A percentile compares a stretch with the other conserved stretches of the same genome.
phyloP scores from a whole-genome alignment of 108 stramenopile genomes.

The Mayamaea pseudoterrestris region DNA sequence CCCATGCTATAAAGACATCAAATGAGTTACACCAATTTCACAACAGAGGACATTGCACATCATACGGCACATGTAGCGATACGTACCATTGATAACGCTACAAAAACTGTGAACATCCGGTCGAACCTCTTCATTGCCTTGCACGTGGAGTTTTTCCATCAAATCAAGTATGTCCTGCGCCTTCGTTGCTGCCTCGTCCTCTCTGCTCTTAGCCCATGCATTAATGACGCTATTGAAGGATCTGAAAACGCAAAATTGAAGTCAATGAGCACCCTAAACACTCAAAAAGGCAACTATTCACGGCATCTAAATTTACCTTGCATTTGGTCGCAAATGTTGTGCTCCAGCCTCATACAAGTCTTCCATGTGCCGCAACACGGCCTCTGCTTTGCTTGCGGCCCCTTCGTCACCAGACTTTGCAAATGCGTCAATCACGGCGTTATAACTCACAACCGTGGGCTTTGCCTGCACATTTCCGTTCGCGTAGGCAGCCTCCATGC shows the following conservation, averaged over 20 bases:
- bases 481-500: constrained; percentile 43
- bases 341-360: constrained; percentile 18
- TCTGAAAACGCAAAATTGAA: constrained; percentile 9
- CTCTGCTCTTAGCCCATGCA: constrained; percentile 42
- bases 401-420: constrained; percentile 20
- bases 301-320: no score
- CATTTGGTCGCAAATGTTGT: no score
- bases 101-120: constrained; percentile 56
- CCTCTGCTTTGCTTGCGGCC: constrained; percentile 28
- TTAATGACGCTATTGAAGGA: background rate
- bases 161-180: constrained; percentile 41
- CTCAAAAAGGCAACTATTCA: no score
- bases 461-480: constrained; percentile 36
- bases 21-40: background rate
- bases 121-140: constrained; percentile 22
- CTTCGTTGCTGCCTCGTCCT: constrained; percentile 23
- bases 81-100: constrained; percentile 56
- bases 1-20: constrained; percentile 21
- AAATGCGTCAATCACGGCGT: constrained; percentile 41
- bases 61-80: background rate
- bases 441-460: constrained; percentile 49
- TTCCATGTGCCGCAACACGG: constrained; percentile 38
- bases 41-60: no score
- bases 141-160: constrained; percentile 36
- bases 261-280: no score